Conservation (phyloP, 495 filamentous ascomycete genomes). For the Xylaria curta region DNA sequence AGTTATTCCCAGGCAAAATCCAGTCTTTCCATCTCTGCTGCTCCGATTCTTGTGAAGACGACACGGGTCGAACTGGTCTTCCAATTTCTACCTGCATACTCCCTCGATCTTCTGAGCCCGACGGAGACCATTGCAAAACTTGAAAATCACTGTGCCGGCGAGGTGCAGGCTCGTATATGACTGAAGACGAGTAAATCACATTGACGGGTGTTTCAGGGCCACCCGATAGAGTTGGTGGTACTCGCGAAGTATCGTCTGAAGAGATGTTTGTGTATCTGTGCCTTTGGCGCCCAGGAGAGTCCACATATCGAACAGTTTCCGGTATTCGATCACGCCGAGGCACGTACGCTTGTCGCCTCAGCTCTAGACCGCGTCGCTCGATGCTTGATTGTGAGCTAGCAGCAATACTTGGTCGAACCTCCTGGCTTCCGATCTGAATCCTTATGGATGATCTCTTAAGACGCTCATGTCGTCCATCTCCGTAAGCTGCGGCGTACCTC, state of each 20-base stretch:
- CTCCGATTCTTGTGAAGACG: conserved; percentile 33
- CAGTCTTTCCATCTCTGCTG: conserved; percentile 33
- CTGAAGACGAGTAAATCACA: conserved; percentile 32
- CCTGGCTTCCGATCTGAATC: conserved; percentile 49
- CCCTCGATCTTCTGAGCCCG: conserved; percentile 30
- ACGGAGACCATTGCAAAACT: conserved; percentile 34
- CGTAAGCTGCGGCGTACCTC: not conserved
- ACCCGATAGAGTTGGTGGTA: not conserved
- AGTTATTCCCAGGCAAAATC: not conserved
- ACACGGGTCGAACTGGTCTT: conserved; percentile 24
- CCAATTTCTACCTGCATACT: conserved; percentile 40
- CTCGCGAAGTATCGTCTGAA: not conserved
- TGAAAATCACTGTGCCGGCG: conserved; percentile 26
- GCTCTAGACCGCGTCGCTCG: conserved; percentile 26
- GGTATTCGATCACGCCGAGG: conserved; percentile 24
- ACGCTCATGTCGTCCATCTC: not conserved
- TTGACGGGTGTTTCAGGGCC: conserved; percentile 29
- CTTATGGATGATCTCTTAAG: conserved; percentile 25
- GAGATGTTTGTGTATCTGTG: not conserved
- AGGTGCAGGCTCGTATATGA: conserved; percentile 38
- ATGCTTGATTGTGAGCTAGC: conserved; percentile 26
- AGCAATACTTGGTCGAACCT: conserved; percentile 35
- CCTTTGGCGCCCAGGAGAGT: not conserved
- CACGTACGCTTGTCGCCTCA: not conserved
- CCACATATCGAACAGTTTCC: conserved; percentile 20